Conservation (phyloP, 805 yeast species). For the Nakazawaea ishiwadae region DNA sequence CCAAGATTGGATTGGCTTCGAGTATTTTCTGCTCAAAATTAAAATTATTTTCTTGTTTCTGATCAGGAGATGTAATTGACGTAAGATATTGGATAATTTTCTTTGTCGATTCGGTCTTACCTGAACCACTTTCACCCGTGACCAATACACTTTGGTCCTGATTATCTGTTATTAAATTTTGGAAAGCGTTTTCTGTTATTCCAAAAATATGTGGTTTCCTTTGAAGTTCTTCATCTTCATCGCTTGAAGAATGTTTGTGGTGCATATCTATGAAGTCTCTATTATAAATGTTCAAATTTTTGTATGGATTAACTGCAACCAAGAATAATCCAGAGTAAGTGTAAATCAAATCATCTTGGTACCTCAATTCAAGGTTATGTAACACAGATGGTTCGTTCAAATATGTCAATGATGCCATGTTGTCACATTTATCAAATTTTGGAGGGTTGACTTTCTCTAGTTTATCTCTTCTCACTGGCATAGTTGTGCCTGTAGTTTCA, state of each 20-base stretch:
- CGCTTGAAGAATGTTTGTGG: conserved; percentile 27
- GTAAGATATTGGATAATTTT: conserved; percentile 90
- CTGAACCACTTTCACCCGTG: conserved; percentile 99
- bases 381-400: conserved; percentile 95
- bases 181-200: conserved; percentile 80
- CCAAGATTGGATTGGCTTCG: conserved; percentile 93
- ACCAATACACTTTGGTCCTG: conserved; percentile 88
- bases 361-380: conserved; percentile 74
- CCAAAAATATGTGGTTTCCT: conserved; percentile 86
- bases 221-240: conserved; percentile 6
- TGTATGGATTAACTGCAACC: conserved; percentile 94
- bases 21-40: conserved; percentile 80
- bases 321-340: conserved; percentile 93
- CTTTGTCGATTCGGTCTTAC: conserved; percentile 96
- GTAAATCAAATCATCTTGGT: conserved; percentile 72
- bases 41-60: conserved; percentile 26
- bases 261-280: conserved; percentile 51
- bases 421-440: conserved; percentile 85
- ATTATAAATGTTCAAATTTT: conserved; percentile 65
- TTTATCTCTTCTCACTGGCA: conserved; percentile 36
- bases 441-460: conserved; percentile 78
- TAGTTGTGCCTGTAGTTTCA: conserved; percentile 32
- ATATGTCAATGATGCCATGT: conserved; percentile 93
- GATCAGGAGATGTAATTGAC: conserved; percentile 47
- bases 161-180: conserved; percentile 61